Percentiles rank a stretch among this genome's conserved stretches.
Conservation (phyloP, 805 yeast species). For the Nakazawaea laoshanensis region DNA sequence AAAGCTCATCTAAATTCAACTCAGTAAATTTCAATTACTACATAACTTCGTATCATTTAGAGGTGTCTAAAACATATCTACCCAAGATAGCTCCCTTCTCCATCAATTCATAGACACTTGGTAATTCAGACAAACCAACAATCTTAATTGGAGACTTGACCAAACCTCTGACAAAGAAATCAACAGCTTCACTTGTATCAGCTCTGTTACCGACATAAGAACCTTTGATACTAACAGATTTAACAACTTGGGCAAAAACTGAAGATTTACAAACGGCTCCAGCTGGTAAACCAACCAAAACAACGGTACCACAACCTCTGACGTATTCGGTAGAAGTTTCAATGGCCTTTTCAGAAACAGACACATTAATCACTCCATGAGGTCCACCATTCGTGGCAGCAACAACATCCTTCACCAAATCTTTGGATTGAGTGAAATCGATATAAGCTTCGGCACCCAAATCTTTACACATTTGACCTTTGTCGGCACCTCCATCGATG, state of each 20-base stretch:
- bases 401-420: slow-evolving; percentile 30
- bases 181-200: slow-evolving; percentile 72
- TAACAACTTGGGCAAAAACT: slow-evolving; percentile 68
- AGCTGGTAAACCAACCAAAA: slow-evolving; percentile 67
- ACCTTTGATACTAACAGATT: slow-evolving; percentile 64
- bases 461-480: slow-evolving; percentile 40
- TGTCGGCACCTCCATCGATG: slow-evolving; percentile 70
- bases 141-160: slow-evolving; percentile 54
- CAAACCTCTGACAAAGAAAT: slow-evolving; percentile 60
- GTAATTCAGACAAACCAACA: slow-evolving; percentile 44
- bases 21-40: too few species aligned
- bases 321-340: slow-evolving; percentile 50
- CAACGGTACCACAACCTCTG: slow-evolving; percentile 53
- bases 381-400: slow-evolving; percentile 43
- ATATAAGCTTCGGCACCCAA: slow-evolving; percentile 60
- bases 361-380: slow-evolving; percentile 63
- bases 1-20: too few species aligned
- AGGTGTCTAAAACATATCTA: slow-evolving; percentile 55
- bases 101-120: slow-evolving; percentile 42
- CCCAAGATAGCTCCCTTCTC: slow-evolving; percentile 56
- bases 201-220: slow-evolving; percentile 88
- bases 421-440: slow-evolving; percentile 40
- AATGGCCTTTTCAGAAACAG: slow-evolving; percentile 45
- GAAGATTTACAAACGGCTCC: slow-evolving; percentile 64
- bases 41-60: too few species aligned